Percentiles rank a stretch among this genome's conserved stretches.
Evolutionary conservation across 768 basidiomycete species (phyloP).

Genomic region (Gautieria morchelliformis): DNA sequence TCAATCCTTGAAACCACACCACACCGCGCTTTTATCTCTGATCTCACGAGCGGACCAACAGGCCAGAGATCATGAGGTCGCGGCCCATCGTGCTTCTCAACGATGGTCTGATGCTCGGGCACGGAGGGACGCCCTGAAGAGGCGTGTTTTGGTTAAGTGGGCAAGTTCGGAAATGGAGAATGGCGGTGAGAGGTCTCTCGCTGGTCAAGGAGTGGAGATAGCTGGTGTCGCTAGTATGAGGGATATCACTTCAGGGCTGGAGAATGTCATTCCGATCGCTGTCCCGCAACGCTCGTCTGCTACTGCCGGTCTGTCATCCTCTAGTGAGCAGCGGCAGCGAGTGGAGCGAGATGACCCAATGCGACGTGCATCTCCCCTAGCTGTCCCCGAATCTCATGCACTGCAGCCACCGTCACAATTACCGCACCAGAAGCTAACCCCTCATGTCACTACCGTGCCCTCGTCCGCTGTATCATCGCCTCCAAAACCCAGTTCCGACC

Average conservation of each 20-base stretch:
- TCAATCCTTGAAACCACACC: not conserved
- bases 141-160: not conserved
- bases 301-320: not conserved
- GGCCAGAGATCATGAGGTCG: not conserved
- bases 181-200: not conserved
- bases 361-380: not conserved
- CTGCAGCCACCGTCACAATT: no score
- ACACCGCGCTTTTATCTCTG: not conserved
- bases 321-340: not conserved
- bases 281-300: not conserved
- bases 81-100: not conserved
- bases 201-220: not conserved
- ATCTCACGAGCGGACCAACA: not conserved
- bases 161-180: not conserved
- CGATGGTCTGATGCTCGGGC: not conserved
- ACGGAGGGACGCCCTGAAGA: not conserved
- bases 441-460: no score
- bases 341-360: not conserved
- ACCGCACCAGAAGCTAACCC: no score
- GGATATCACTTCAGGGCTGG: not conserved
- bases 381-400: not conserved
- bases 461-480: no score
- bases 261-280: not conserved
- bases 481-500: no score
- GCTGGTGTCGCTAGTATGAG: not conserved